Evolutionary conservation across 768 basidiomycete genomes (phyloP).

Genomic region (Solioccasus polychromus): DNA sequence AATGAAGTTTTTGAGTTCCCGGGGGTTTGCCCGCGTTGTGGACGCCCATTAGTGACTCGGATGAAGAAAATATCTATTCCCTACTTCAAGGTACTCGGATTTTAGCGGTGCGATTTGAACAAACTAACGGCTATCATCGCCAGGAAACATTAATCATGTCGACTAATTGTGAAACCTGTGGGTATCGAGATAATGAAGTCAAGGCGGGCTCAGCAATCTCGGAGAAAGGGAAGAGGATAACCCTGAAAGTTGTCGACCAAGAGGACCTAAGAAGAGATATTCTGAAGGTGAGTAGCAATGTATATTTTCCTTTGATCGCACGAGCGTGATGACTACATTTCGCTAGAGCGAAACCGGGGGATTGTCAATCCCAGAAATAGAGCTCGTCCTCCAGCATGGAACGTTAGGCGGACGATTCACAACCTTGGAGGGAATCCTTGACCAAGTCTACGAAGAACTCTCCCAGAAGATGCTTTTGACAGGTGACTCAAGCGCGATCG

Average conservation of each 20-base stretch:
- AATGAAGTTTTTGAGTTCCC: constrained; percentile 92
- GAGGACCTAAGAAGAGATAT: constrained; percentile 94
- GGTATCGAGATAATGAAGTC: constrained; percentile 97
- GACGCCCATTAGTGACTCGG: constrained; percentile 73
- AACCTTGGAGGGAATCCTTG: constrained; percentile 91
- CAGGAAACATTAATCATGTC: constrained; percentile 98
- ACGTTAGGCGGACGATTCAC: constrained; percentile 98
- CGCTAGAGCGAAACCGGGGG: constrained; percentile 91
- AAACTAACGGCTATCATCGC: neutral
- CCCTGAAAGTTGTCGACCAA: constrained; percentile 83
- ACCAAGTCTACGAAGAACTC: constrained; percentile 94
- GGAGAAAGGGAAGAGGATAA: constrained; percentile 81
- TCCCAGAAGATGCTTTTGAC: constrained; percentile 79
- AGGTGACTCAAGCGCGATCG: constrained; percentile 56
- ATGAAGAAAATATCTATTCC: constrained; percentile 98
- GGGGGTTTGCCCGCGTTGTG: constrained; percentile 86
- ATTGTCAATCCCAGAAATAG: constrained; percentile 89
- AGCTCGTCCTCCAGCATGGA: constrained; percentile 85
- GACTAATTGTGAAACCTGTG: constrained; percentile 92
- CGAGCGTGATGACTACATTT: neutral
- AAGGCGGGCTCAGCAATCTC: constrained; percentile 93
- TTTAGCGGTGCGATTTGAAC: neutral
- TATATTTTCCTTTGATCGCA: neutral
- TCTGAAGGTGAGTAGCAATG: constrained; percentile 64
- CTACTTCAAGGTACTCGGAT: constrained; percentile 78